Evolutionary conservation across 768 basidiomycete genomes (phyloP).

Genomic region (Leccinum pellstonianum): DNA sequence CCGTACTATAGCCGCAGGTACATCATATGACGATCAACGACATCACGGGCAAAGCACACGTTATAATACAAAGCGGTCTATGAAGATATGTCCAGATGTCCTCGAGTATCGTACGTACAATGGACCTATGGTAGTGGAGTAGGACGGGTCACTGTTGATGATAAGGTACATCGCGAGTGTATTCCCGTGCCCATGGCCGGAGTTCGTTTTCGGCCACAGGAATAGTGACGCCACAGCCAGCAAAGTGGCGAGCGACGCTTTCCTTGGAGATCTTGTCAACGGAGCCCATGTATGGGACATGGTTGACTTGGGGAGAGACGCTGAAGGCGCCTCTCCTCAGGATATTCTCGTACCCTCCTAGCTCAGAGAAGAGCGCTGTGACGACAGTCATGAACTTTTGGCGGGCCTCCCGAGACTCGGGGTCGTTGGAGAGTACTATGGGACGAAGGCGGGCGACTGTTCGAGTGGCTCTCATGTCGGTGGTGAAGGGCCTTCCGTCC

Average conservation of each 20-base stretch:
- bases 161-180: slow-evolving; percentile 27
- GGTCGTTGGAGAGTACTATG: slow-evolving; percentile 31
- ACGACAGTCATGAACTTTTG: slow-evolving; percentile 41
- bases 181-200: slow-evolving; percentile 41
- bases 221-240: slow-evolving; percentile 40
- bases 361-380: slow-evolving; percentile 41
- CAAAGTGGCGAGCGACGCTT: slow-evolving; percentile 42
- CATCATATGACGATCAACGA: neutral
- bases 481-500: slow-evolving; percentile 37
- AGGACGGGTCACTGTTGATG: slow-evolving; percentile 16
- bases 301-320: slow-evolving; percentile 35
- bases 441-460: slow-evolving; percentile 50
- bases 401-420: slow-evolving; percentile 35
- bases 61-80: slow-evolving; percentile 8
- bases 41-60: slow-evolving; percentile 3
- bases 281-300: slow-evolving; percentile 32
- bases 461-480: slow-evolving; percentile 47
- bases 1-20: slow-evolving; percentile 15
- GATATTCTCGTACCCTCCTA: slow-evolving; percentile 40
- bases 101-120: slow-evolving; percentile 16
- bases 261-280: slow-evolving; percentile 32
- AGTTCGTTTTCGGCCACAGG: slow-evolving; percentile 36
- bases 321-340: slow-evolving; percentile 35
- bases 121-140: slow-evolving; percentile 14
- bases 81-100: slow-evolving; percentile 30